Evolutionary conservation across 768 basidiomycete species (phyloP), one percentile per base, ranked within the genome.

Genomic region (Rhodotorula paludigena): DNA sequence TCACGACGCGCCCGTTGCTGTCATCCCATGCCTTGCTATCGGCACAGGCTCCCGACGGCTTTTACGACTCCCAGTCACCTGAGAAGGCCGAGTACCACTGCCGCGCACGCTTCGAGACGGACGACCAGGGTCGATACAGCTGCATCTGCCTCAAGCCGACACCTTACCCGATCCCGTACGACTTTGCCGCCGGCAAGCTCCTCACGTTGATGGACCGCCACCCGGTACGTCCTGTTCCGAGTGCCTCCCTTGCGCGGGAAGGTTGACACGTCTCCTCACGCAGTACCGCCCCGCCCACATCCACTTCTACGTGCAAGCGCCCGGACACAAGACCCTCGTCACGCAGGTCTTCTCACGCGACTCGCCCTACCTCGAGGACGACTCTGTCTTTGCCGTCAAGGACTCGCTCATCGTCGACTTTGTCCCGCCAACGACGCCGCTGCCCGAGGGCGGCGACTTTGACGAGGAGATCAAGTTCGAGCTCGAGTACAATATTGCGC

Each of bases 301-400:
- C 2, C 53, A 72, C 64, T 76, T 74, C 66, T 69, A 61, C 56
- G 67, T 72, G 44, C 36, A 65, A 23, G 72, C 72, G 0, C 47
- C 48, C 0, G 75, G 74, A 30, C 63, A 73, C 71, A 71, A 74
- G 54, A 60, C 65, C 5, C 72, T 77, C 23, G 68, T 77, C 10
- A 75, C 74, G 0, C 76, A 77, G 44, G 51, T 77, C n/a, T 77
- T 73, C 39, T 65, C 72, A 42, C 45, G 66, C 32, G 63, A 68
- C 20, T 70, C 61, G 51, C 57, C 73, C 25, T 77, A 75, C 58
- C 59, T 77, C 36, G 61, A 73, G 23, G 73, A 73, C 54, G 76
- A 77, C 32, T 60, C 73, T n/a, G 74, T 74, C 25, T 75, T 76
- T 38, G 74, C 74, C 14, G 73, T 75, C 62, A 76, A 74, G 69